Evolutionary conservation across 169 alveolate species (phyloP).

Genomic region (Toxoplasma gondii): DNA sequence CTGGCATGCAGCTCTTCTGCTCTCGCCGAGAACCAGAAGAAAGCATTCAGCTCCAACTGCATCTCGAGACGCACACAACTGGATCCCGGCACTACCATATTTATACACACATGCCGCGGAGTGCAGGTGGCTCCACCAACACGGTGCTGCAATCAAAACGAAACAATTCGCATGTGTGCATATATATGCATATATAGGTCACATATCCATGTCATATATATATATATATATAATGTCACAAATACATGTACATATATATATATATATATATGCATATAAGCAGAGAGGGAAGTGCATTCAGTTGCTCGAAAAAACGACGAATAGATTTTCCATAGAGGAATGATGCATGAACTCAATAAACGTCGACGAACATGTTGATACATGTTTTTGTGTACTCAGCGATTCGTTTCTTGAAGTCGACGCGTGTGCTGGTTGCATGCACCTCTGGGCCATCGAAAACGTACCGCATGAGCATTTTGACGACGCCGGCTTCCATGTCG

Average conservation of each 20-base stretch:
- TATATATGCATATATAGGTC: neutral
- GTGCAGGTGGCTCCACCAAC: no score
- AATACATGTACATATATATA: neutral
- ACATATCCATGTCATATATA: neutral
- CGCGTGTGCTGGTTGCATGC: neutral
- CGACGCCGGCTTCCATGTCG: slow-evolving; percentile 40
- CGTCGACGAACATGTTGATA: no score
- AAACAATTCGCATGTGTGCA: no score
- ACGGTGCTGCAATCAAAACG: no score
- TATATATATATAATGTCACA: neutral
- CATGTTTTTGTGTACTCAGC: no score
- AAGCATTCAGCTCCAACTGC: no score
- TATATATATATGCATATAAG: neutral
- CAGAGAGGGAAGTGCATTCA: no score
- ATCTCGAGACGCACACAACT: neutral
- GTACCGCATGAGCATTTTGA: slow-evolving; percentile 53
- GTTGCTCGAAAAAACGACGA: no score
- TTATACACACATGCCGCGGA: neutral
- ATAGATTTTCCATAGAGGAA: no score
- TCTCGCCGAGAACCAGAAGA: no score
- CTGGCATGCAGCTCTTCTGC: no score
- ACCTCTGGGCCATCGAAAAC: neutral
- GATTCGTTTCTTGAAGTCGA: neutral
- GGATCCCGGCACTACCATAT: neutral
- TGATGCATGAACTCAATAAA: no score